phyloP scores from a whole-genome alignment of 345 rosid genomes.

The Eucalyptus albens region DNA sequence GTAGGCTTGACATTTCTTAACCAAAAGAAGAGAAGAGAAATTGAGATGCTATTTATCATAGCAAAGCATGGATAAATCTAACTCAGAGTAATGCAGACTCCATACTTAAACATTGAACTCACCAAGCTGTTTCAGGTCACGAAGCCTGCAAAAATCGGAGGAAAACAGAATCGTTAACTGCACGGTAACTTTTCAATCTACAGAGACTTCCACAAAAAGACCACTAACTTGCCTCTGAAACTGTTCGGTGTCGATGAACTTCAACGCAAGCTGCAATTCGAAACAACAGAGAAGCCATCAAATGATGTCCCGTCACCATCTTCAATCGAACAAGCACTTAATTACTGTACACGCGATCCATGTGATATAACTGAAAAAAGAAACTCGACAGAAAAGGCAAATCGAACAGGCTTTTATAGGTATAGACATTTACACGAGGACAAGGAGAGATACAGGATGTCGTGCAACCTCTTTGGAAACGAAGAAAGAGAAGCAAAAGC shows the following conservation, averaged over 20 bases:
- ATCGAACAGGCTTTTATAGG: neutral
- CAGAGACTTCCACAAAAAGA: neutral
- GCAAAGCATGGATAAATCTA: neutral
- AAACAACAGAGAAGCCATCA: neutral
- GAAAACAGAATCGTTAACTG: neutral
- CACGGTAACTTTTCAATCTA: neutral
- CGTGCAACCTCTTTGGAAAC: neutral
- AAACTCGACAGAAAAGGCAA: neutral
- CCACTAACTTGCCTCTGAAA: slow-evolving; percentile 59
- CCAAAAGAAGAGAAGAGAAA: neutral
- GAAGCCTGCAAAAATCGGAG: slow-evolving; percentile 44
- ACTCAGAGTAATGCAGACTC: neutral
- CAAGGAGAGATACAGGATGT: neutral
- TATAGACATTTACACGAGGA: neutral
- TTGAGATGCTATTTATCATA: neutral
- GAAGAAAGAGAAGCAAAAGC: neutral
- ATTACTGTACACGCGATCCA: neutral
- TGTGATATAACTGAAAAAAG: neutral
- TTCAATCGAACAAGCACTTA: neutral
- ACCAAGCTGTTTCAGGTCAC: slow-evolving; percentile 94
- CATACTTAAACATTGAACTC: slow-evolving; percentile 6
- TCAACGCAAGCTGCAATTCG: slow-evolving; percentile 51
- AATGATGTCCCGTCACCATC: neutral
- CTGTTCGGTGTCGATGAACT: slow-evolving; percentile 84
- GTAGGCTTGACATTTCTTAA: neutral